phyloP scores from a whole-genome alignment of 768 basidiomycete genomes.

The Omphalotus guepiniiformis region DNA sequence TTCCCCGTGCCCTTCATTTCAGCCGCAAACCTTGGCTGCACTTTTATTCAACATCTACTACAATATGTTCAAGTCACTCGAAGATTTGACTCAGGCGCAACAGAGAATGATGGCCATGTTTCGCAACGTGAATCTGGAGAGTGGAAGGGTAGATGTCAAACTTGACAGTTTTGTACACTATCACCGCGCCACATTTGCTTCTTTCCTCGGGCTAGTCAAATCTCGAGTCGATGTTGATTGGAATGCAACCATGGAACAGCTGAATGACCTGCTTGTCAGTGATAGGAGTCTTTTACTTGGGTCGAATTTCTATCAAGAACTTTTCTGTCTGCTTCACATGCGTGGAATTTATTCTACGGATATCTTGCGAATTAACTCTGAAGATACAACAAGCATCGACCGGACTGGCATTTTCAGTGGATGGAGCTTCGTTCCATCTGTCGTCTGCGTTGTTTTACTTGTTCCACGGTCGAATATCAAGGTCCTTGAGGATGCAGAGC shows the following conservation, averaged over 20 bases:
- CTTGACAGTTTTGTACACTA: not conserved
- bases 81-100: not conserved
- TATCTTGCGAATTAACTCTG: slow-evolving; percentile 11
- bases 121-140: not conserved
- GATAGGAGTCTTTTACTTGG: slow-evolving; percentile 18
- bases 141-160: not conserved
- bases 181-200: not conserved
- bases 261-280: slow-evolving; percentile 17
- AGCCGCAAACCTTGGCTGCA: slow-evolving; percentile 28
- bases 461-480: slow-evolving; percentile 29
- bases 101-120: not conserved
- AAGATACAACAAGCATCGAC: not conserved
- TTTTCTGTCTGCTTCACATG: slow-evolving; percentile 42
- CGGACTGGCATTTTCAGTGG: slow-evolving; percentile 17
- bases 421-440: slow-evolving; percentile 27
- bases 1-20: slow-evolving; percentile 13
- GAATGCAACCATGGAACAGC: slow-evolving; percentile 33
- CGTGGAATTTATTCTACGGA: slow-evolving; percentile 32
- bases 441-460: slow-evolving; percentile 28
- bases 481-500: slow-evolving; percentile 10
- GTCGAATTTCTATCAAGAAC: slow-evolving; percentile 38
- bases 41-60: slow-evolving; percentile 40
- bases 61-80: slow-evolving; percentile 33
- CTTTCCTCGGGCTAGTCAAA: not conserved
- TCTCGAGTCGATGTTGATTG: slow-evolving; percentile 30